Evolutionary conservation across 75 land plant genomes (phyloP), one percentile per base, ranked within the genome.

Genomic region (Chamaecyparis obtusa): DNA sequence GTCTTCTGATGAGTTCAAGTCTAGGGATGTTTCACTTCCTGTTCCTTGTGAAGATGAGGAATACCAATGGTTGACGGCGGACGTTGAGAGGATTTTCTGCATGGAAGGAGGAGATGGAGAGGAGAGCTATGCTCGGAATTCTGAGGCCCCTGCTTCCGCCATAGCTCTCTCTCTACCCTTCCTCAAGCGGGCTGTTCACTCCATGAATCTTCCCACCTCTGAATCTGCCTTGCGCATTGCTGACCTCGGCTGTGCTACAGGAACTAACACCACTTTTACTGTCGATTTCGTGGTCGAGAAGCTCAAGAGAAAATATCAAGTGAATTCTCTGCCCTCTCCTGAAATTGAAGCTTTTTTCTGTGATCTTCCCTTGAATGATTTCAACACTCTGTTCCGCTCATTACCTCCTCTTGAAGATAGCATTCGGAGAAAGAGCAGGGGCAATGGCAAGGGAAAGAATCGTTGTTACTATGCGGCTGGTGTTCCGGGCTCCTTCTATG

Each of bases 351-450:
- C 85, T 64, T 93, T 88, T 84, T 94, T 94, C 89, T 88, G 87
- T 39, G 95, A 94, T 83, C 90, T 93, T 39, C 94, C 95, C 1
- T 94, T 92, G 0, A 94, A 94, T 83, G 95, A 94, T 77, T 94
- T 94, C 94, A 93, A 94, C 87, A 89, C 90, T 24, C 84, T 94
- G 30, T 92, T 94, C 86, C 90, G 85, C n/a, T 89, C 88, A 4
- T 19, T 93, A 79, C 87, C 86, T 24, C 67, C 85, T 27, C 64
- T 7, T 33, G 5, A 10, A 30, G 82, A 55, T 43, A 9, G 0
- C n/a, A 17, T 36, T 3, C 8, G 44, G 36, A 33, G 35, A 35
- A 56, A 77, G 85, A 57, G 0, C 2, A 51, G 55, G 55, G 16
- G 41, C 41, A 39, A 39, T 39, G 41, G 41, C 2, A 84, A 79